phyloP scores from a whole-genome alignment of 495 filamentous ascomycete species.

The Staphylotrichum longicolle region DNA sequence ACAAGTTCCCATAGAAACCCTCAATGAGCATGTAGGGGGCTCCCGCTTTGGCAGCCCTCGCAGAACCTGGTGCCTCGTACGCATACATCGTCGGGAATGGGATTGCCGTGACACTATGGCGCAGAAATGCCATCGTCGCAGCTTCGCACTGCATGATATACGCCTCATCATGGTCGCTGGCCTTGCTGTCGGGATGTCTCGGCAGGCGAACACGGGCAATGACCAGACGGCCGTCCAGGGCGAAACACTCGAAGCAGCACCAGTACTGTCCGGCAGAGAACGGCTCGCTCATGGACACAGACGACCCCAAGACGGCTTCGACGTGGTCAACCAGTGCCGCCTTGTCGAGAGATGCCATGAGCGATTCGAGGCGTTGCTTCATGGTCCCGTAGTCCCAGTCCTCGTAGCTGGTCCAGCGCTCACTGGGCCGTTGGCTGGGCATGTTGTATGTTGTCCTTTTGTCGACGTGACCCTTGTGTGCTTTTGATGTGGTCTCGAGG shows the following conservation, averaged over 20 bases:
- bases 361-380: constrained; percentile 26
- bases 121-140: constrained; percentile 32
- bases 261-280: constrained; percentile 37
- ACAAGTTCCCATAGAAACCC: constrained; percentile 34
- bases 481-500: too few relatives aligned
- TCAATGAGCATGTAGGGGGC: constrained; percentile 36
- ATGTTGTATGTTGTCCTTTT: too few relatives aligned
- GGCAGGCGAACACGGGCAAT: constrained; percentile 31
- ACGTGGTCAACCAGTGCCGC: constrained; percentile 26
- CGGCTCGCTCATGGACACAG: constrained; percentile 29
- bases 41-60: constrained; percentile 24
- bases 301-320: constrained; percentile 18
- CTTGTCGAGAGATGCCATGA: constrained; percentile 29
- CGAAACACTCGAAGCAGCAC: constrained; percentile 35
- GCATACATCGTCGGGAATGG: constrained; percentile 26
- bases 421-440: constrained; percentile 17
- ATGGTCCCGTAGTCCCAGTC: constrained; percentile 34
- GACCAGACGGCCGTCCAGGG: constrained; percentile 24
- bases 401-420: constrained; percentile 33
- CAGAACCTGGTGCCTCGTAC: constrained; percentile 25
- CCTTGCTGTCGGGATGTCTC: constrained; percentile 26
- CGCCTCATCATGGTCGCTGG: constrained; percentile 22
- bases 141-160: constrained; percentile 32
- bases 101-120: constrained; percentile 18
- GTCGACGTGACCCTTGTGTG: too few relatives aligned